Evolutionary conservation across 768 basidiomycete species (phyloP).

Genomic region (Suillus plorans): DNA sequence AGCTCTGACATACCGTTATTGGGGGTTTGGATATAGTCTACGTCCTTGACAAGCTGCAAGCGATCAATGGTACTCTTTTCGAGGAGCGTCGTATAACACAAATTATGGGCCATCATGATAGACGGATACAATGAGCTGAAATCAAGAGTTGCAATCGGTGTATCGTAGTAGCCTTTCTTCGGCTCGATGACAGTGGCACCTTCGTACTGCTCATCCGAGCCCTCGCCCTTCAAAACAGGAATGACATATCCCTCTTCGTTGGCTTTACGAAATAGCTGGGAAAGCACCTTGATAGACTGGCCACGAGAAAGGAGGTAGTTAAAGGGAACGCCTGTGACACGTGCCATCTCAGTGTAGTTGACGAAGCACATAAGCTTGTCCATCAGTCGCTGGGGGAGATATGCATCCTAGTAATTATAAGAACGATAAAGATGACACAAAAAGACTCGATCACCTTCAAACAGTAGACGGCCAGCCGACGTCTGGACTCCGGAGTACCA

Average conservation of each 20-base stretch:
- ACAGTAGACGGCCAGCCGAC: conserved; percentile 96
- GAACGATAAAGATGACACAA: not conserved
- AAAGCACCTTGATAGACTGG: conserved; percentile 98
- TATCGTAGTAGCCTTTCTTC: conserved; percentile 92
- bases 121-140: conserved; percentile 99
- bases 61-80: conserved; percentile 78
- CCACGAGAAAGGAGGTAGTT: conserved; percentile 92
- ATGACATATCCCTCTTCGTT: conserved; percentile 90
- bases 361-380: conserved; percentile 99
- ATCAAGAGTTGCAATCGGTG: conserved; percentile 96
- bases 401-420: conserved; percentile 73
- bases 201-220: conserved; percentile 95
- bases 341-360: conserved; percentile 99
- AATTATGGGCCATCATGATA: conserved; percentile 99
- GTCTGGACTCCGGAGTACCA: conserved; percentile 88
- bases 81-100: conserved; percentile 96
- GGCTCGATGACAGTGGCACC: conserved; percentile 99
- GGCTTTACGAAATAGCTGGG: conserved; percentile 91
- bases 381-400: conserved; percentile 91
- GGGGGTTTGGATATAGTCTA: conserved; percentile 92
- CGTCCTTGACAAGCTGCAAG: conserved; percentile 73
- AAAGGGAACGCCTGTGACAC: conserved; percentile 99
- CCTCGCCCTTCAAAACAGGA: conserved; percentile 84
- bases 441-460: conserved; percentile 63
- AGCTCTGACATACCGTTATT: conserved; percentile 73